Conservation (phyloP, 805 yeast species). For the Candida taoyuanica region DNA sequence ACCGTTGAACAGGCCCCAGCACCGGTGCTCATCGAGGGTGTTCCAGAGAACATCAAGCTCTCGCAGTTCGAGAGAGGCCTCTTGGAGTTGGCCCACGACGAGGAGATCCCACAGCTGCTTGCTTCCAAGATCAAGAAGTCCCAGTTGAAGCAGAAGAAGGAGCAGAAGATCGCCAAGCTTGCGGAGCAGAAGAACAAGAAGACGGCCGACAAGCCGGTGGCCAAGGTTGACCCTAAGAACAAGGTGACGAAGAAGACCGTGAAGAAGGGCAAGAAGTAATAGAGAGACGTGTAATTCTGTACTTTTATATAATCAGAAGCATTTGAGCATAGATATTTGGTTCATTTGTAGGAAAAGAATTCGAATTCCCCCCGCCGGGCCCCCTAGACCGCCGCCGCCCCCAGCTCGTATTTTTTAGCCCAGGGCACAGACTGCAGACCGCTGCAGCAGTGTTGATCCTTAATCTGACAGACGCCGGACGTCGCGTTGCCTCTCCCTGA, state of each 20-base stretch:
- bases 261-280: constrained; percentile 13
- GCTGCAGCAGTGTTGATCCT: too few relatives aligned
- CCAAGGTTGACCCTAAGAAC: constrained; percentile 13
- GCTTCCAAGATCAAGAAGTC: constrained; percentile 48
- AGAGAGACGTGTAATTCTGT: too few relatives aligned
- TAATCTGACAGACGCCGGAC: too few relatives aligned
- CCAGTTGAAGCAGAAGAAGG: constrained; percentile 32
- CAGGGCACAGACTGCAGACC: too few relatives aligned
- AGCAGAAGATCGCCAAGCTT: constrained; percentile 29
- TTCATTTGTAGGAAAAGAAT: too few relatives aligned
- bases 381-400: neutral
- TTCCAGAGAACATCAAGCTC: constrained; percentile 39
- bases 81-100: constrained; percentile 78
- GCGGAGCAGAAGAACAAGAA: constrained; percentile 15
- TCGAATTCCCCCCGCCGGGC: neutral
- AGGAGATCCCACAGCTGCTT: constrained; percentile 56
- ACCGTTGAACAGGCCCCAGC: constrained; percentile 1
- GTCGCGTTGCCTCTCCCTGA: too few relatives aligned
- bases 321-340: neutral
- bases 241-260: constrained; percentile 13
- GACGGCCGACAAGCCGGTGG: constrained; percentile 6
- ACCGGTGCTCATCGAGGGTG: constrained; percentile 27
- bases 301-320: neutral
- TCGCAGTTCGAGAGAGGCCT: constrained; percentile 70
- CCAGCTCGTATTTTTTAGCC: too few relatives aligned